Evolutionary conservation across 2,329 filamentous ascomycete species (phyloP).

Genomic region (Trichoderma cornu-damae): DNA sequence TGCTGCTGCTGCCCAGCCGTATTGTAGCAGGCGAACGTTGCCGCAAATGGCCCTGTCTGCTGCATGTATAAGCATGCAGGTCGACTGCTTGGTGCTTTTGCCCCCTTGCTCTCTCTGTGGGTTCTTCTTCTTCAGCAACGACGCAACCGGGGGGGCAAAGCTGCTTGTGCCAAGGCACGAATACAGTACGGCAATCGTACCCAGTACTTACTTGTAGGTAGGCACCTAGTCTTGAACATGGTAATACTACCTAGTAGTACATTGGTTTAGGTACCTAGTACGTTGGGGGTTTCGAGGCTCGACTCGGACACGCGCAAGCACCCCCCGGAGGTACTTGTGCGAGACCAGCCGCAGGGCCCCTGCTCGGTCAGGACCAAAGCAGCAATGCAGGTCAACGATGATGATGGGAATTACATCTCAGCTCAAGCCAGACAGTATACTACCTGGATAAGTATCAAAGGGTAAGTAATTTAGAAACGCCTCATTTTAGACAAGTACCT

Average conservation of each 20-base stretch:
- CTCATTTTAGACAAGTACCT: neutral
- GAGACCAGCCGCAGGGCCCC: neutral
- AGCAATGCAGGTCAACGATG: slow-evolving; percentile 12
- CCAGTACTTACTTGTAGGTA: no score
- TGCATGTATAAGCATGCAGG: neutral
- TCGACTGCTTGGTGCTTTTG: neutral
- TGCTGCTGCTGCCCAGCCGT: no score
- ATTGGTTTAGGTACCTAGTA: neutral
- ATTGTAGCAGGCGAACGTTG: slow-evolving; percentile 4
- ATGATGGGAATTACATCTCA: slow-evolving; percentile 10
- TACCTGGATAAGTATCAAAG: no score
- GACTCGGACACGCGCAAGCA: neutral
- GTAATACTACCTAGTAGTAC: no score
- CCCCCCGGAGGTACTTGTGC: neutral
- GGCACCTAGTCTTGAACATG: no score
- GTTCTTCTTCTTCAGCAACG: neutral
- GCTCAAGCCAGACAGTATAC: slow-evolving; percentile 4
- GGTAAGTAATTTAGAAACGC: no score
- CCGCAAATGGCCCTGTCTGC: neutral
- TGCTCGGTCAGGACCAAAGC: slow-evolving; percentile 5
- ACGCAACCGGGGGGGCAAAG: no score
- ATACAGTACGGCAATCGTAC: no score
- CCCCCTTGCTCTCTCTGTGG: neutral
- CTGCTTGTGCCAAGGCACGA: no score
- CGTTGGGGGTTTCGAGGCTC: neutral